Base-by-base conservation (phyloP, 805 yeast genomes). In the Sugiyamaella boreocaroliniensis region DNA sequence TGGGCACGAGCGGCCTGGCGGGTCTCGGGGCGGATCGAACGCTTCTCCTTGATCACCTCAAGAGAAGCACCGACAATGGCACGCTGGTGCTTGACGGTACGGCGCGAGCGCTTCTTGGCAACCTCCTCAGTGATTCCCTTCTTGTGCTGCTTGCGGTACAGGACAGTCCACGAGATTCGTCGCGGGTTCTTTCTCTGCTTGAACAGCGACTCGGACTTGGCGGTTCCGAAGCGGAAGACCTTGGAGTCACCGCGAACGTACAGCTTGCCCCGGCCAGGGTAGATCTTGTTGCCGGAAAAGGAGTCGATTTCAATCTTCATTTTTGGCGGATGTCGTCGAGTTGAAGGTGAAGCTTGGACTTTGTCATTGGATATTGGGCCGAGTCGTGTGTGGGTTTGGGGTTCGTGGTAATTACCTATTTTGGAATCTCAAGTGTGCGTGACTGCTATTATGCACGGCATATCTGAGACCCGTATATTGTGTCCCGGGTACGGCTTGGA, bases 141-240 rank as follows among this genome's bases (percentile, higher is more conserved):
- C 86, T 89, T 89, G 95, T 93, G 98, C 81, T 92, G 97, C 81
- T 96, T 88, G 85, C 99, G 92, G 92, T 81, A 93, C 71, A 93
- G 83, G 72, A 92, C 97, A 66, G 99, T 93, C 99, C 99, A 93
- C 64, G 98, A 84, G 75, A 93, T 84, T 85, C 97, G 87, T 85
- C 99, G 90, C 81, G 99, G 99, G 90, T 93, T 93, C 95, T 93
- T 93, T 86, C 97, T 89, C 83, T 93, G 99, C 74, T 85, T 83
- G 93, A 93, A 93, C 72, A 93, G 85, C 74, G 98, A 89, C 71
- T 96, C 92, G 73, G 95, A 83, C 81, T 93, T 93, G 68, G 97
- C 86, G 76, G 87, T 83, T 77, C 86, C 95, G 93, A 93, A 93
- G 85, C 99, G 90, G 96, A 93, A 93, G 72, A 90, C 78, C 85